Evolutionary conservation across 1,284 basidiomycete genomes (phyloP).

Genomic region (Cronartium ribicola): DNA sequence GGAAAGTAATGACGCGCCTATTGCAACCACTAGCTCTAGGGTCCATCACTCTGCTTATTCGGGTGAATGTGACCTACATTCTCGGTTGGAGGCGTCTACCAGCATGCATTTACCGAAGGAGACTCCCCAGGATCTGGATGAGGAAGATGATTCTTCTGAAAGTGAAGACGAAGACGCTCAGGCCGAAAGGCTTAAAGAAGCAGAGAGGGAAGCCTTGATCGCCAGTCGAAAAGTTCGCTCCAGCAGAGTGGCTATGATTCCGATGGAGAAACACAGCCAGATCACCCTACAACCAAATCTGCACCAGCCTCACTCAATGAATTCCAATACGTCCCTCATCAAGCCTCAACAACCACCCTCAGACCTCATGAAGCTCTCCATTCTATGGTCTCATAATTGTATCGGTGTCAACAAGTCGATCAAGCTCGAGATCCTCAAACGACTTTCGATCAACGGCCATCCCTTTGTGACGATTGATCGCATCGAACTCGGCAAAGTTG

Average conservation of each 20-base stretch:
- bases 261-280: neutral
- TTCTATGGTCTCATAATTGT: conserved; percentile 34
- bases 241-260: neutral
- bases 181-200: conserved; percentile 38
- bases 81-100: neutral
- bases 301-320: neutral
- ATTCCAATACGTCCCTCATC: neutral
- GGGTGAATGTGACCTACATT: neutral
- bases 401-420: conserved; percentile 40
- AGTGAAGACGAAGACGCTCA: conserved; percentile 41
- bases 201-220: conserved; percentile 38
- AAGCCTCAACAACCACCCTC: conserved; percentile 2
- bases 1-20: neutral
- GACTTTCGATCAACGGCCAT: conserved; percentile 19
- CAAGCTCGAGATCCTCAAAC: conserved; percentile 31
- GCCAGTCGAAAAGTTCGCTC: conserved; percentile 13
- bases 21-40: neutral
- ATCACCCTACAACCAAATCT: neutral
- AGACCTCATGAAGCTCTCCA: conserved; percentile 17
- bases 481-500: conserved; percentile 15
- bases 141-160: conserved; percentile 17
- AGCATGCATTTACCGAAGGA: neutral
- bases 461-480: conserved; percentile 37
- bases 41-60: neutral
- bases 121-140: neutral